phyloP scores from a whole-genome alignment of 495 filamentous ascomycete species.

The Penicillium maclennaniae region DNA sequence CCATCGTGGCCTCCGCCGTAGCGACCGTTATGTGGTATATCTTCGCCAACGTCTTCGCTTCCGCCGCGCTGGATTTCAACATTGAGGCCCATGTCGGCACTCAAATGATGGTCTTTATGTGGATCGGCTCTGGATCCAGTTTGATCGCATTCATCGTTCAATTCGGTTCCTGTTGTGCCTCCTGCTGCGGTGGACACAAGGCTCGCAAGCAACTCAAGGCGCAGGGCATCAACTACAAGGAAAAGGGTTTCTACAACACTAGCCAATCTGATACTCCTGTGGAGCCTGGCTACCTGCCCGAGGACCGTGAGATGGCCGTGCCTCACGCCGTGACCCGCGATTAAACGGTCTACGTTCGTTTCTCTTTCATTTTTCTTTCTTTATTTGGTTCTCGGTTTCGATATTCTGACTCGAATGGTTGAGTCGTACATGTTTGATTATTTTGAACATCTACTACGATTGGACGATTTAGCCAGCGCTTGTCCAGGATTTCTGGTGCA shows the following conservation, averaged over 20 bases:
- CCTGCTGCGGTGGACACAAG: constrained; percentile 43
- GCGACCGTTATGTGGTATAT: constrained; percentile 78
- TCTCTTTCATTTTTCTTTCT: neutral
- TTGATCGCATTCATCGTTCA: constrained; percentile 69
- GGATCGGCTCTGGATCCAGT: constrained; percentile 67
- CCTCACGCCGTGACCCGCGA: constrained; percentile 11
- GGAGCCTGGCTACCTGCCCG: neutral
- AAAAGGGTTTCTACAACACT: constrained; percentile 9
- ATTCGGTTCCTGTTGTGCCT: constrained; percentile 62
- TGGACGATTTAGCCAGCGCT: neutral
- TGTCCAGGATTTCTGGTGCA: neutral
- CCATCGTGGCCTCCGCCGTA: constrained; percentile 65
- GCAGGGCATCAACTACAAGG: constrained; percentile 19
- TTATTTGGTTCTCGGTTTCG: neutral
- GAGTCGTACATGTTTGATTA: neutral
- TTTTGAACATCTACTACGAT: neutral
- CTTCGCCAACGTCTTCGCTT: constrained; percentile 65
- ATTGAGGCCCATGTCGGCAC: constrained; percentile 66
- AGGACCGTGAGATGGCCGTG: constrained; percentile 60
- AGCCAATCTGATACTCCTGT: neutral
- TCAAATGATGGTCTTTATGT: constrained; percentile 87
- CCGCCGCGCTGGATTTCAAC: constrained; percentile 62
- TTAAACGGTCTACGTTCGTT: constrained; percentile 3
- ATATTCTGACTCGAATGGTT: neutral
- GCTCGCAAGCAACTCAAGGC: constrained; percentile 38